Base-by-base conservation (phyloP, 2,329 filamentous ascomycete genomes). In the Aspergillus persii region DNA sequence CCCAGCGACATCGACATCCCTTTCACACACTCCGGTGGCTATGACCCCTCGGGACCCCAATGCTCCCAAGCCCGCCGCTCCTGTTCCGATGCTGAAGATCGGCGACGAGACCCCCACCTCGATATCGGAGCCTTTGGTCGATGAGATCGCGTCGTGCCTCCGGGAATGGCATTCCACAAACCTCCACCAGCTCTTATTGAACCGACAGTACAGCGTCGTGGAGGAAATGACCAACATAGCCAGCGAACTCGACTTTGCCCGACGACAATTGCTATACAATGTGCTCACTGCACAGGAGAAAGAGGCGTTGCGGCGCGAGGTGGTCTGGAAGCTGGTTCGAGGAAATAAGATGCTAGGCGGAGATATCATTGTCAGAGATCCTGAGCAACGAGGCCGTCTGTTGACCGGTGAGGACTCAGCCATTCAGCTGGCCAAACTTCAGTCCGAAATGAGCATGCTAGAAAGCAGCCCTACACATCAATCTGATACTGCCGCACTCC, bases 161-260 rank as follows among this genome's bases (percentile, higher is more conserved):
- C 87, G 95, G 67, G 95, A 99, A 83, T 99, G 95, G 96, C 94
- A 99, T 78, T 96, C 95, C 23, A 96, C 93, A 18, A 96, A 97
- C 71, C 83, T 99, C 15, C 96, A 99, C 77, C 92, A 96, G 72
- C 82, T 98, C 27, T 83, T 99, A 1, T 84, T 99, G 8, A 87
- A 87, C 23, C 86, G 92, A 61, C 87, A 93, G 72, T 99, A 99
- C 76, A 80, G 84, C 53, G 85, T 88, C 56, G 80, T 99, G 57
- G 92, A 96, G 68, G 87, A 89, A 63, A 87, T 98, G 72, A 90
- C 92, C 1, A 84, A 85, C 58, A 83, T 98, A 56, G 90, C 97
- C 49, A 85, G 88, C 53, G 86, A 88, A n/a, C 82, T 99, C 62
- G 94, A 97, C 75, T 83, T 92, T 56, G 88, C 91, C 47, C 84